phyloP scores from a whole-genome alignment of 2,329 filamentous ascomycete species.

The Colletotrichum viniferum region DNA sequence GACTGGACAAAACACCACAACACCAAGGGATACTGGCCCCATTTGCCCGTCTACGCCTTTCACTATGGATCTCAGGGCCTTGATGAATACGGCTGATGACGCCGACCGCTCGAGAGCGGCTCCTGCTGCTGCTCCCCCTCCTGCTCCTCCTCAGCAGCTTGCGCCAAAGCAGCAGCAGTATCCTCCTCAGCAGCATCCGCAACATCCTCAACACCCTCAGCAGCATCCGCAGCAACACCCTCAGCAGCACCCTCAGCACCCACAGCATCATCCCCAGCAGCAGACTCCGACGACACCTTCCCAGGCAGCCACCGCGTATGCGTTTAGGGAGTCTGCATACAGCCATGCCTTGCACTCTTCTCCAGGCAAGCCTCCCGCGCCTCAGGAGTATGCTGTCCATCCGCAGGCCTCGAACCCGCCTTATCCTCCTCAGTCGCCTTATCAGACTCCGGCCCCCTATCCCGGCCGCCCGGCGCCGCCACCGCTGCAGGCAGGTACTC shows the following conservation, averaged over 20 bases:
- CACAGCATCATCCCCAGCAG: constrained; percentile 17
- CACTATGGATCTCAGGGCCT: constrained; percentile 57
- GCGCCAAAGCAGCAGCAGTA: constrained; percentile 14
- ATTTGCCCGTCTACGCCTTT: neutral
- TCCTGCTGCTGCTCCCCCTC: constrained; percentile 22
- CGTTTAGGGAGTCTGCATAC: constrained; percentile 52
- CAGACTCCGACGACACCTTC: constrained; percentile 28
- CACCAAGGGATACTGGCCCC: neutral
- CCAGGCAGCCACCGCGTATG: constrained; percentile 47
- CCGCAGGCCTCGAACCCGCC: constrained; percentile 27
- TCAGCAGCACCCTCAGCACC: constrained; percentile 4
- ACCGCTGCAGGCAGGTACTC: constrained; percentile 43
- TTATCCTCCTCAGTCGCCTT: constrained; percentile 44
- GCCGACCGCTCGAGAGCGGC: constrained; percentile 42
- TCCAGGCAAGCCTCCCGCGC: constrained; percentile 44
- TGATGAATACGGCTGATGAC: constrained; percentile 58
- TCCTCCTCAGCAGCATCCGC: constrained; percentile 30
- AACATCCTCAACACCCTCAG: constrained; percentile 25
- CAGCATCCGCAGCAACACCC: constrained; percentile 17
- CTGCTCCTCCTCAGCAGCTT: constrained; percentile 3
- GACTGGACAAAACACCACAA: neutral
- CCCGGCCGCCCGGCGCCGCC: constrained; percentile 46
- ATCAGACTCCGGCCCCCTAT: constrained; percentile 46
- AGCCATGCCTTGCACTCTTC: constrained; percentile 45
- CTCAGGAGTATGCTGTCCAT: constrained; percentile 46